Evolutionary conservation across 2,329 filamentous ascomycete species (phyloP).

Genomic region (Epichloe elymi): DNA sequence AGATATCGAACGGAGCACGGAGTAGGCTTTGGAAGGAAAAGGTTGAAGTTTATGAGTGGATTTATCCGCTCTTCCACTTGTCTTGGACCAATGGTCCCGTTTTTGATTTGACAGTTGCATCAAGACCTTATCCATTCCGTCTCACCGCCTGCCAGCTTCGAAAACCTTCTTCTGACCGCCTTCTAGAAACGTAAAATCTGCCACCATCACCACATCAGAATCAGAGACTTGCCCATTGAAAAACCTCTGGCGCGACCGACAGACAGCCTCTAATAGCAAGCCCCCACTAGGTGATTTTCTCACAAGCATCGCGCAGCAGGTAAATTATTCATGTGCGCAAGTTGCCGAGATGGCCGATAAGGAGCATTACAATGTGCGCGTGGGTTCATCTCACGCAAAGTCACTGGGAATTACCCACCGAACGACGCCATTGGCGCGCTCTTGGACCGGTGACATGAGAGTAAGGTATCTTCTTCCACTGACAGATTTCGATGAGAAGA

Average conservation of each 20-base stretch:
- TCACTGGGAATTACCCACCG: slow-evolving; percentile 27
- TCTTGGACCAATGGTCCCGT: too few relatives aligned
- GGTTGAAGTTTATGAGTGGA: too few relatives aligned
- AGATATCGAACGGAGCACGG: too few relatives aligned
- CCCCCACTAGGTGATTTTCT: not conserved
- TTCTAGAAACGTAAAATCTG: not conserved
- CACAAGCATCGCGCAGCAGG: not conserved
- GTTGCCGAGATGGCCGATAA: slow-evolving; percentile 18
- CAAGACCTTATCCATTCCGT: too few relatives aligned
- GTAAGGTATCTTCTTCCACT: slow-evolving; percentile 16
- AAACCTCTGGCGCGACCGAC: not conserved
- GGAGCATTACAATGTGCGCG: slow-evolving; percentile 17
- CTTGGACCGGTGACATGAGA: slow-evolving; percentile 29
- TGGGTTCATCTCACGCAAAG: slow-evolving; percentile 19
- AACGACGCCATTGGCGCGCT: slow-evolving; percentile 21
- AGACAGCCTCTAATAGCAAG: too few relatives aligned
- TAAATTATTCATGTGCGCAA: not conserved
- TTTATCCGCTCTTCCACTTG: too few relatives aligned
- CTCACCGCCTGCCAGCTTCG: not conserved
- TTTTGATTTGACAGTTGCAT: too few relatives aligned
- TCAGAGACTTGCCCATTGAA: not conserved
- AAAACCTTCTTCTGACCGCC: not conserved
- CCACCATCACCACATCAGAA: not conserved
- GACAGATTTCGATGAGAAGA: not conserved
- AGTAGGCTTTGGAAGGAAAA: too few relatives aligned